Conservation (phyloP, 805 yeast species). For the Suhomyces tanzawaensis region DNA sequence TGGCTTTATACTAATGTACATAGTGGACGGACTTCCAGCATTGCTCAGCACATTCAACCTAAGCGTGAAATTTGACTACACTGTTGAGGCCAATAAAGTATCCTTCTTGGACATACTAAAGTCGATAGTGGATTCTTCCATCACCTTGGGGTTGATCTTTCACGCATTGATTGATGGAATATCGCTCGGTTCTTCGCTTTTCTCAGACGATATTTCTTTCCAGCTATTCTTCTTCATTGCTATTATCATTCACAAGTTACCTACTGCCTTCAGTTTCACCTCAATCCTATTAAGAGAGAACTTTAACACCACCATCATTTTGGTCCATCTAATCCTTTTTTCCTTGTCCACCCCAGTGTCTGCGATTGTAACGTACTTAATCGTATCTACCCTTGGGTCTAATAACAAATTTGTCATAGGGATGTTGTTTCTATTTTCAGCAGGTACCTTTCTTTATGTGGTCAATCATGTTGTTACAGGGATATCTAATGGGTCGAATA, state of each 20-base stretch:
- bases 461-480: slow-evolving; percentile 62
- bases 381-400: slow-evolving; percentile 29
- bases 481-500: slow-evolving; percentile 3
- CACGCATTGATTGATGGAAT: slow-evolving; percentile 75
- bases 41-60: slow-evolving; percentile 7
- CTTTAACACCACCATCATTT: slow-evolving; percentile 27
- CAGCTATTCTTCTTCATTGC: slow-evolving; percentile 53
- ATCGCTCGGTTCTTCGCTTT: slow-evolving; percentile 61
- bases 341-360: slow-evolving; percentile 61
- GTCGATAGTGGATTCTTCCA: slow-evolving; percentile 41
- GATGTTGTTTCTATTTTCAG: slow-evolving; percentile 57
- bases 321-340: slow-evolving; percentile 51
- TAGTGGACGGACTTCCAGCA: slow-evolving; percentile 40
- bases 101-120: slow-evolving; percentile 3
- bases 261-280: slow-evolving; percentile 67
- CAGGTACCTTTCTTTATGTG: slow-evolving; percentile 72
- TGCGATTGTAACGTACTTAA: slow-evolving; percentile 49
- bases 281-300: slow-evolving; percentile 49
- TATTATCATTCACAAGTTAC: slow-evolving; percentile 68
- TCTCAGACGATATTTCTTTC: slow-evolving; percentile 34
- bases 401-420: slow-evolving; percentile 46
- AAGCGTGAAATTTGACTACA: slow-evolving; percentile 9
- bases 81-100: neutral
- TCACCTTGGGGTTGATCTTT: slow-evolving; percentile 59
- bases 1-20: slow-evolving; percentile 56